Evolutionary conservation across 2,329 filamentous ascomycete species (phyloP), one percentile per base, ranked within the genome.

Genomic region (Aureobasidium leucospermi): DNA sequence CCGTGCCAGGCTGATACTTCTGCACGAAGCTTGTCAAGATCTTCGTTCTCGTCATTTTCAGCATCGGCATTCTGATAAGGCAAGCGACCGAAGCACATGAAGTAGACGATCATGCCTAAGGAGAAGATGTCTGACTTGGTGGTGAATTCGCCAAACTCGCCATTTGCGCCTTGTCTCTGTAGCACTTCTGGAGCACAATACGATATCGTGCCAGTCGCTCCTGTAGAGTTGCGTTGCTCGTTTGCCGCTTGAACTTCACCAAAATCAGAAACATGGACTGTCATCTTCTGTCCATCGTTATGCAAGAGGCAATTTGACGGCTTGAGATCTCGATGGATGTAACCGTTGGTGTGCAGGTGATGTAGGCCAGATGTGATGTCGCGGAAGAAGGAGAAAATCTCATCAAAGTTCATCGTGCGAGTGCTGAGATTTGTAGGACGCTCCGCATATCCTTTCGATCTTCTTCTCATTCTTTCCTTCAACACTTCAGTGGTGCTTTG

Each of bases 51-150:
- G 71, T 96, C 92, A 16, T 63, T 58, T 6, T 65, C 61, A 15
- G 66, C 67, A 13, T 63, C 59, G 9, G 67, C 63, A 15, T 67
- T 63, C 2, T 67, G 63, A 43, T 69, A 70, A 0, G 94, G 94
- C 10, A 99, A 80, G 48, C 87, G 82, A 1, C 88, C 90, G 70
- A 99, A 99, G 71, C 94, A 99, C 80, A 99, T 88, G 69, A 99
- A 99, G 72, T 97, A 96, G 3, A 99, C 81, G 59, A 97, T 97
- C 93, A 99, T 96, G 51, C 94, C 94, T 0, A 99, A 78, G 1
- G 92, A 96, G 73, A 99, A 99, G n/a, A 99, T 88, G 69, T 99
- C 94, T 0, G 92, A 96, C 70, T 97, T 99, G 29, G 90, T 92
- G 0, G 91, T 96, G 68, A 99, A 99, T 69, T 97, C 96, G 7